phyloP scores from a whole-genome alignment of 768 basidiomycete species.

The Tricholoma sp. region DNA sequence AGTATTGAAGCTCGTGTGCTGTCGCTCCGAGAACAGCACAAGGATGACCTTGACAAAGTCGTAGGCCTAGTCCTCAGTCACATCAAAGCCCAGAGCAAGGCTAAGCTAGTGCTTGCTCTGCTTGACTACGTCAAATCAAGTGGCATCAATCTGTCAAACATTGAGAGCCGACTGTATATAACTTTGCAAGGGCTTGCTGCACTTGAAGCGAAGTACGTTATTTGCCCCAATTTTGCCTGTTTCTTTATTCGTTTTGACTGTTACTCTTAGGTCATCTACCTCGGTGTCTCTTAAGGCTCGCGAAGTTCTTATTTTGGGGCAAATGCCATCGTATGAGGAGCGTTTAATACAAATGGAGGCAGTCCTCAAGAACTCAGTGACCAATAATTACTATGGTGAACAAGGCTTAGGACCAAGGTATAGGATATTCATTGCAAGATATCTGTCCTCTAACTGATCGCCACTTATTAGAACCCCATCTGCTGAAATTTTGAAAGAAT shows the following conservation, averaged over 20 bases:
- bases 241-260: neutral
- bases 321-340: constrained; percentile 97
- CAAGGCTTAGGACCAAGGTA: constrained; percentile 59
- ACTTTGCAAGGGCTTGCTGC: constrained; percentile 78
- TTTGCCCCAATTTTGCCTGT: neutral
- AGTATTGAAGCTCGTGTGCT: constrained; percentile 92
- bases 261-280: constrained; percentile 66
- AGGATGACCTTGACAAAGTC: constrained; percentile 88
- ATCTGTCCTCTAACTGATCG: constrained; percentile 4
- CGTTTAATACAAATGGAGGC: constrained; percentile 91
- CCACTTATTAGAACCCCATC: constrained; percentile 62
- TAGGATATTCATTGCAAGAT: constrained; percentile 7
- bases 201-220: constrained; percentile 79
- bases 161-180: constrained; percentile 69
- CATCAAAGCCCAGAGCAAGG: constrained; percentile 91
- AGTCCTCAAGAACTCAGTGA: constrained; percentile 84
- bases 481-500: constrained; percentile 81
- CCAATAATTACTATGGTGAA: constrained; percentile 88
- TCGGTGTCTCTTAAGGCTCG: constrained; percentile 92
- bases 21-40: constrained; percentile 85
- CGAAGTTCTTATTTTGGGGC: constrained; percentile 92
- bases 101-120: constrained; percentile 78
- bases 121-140: constrained; percentile 88
- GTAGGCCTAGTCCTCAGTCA: constrained; percentile 87
- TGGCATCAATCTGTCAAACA: constrained; percentile 67